Percentiles rank a stretch among this genome's conserved stretches.
phyloP scores from a whole-genome alignment of 495 filamentous ascomycete genomes.

The Cercophora newfieldiana region DNA sequence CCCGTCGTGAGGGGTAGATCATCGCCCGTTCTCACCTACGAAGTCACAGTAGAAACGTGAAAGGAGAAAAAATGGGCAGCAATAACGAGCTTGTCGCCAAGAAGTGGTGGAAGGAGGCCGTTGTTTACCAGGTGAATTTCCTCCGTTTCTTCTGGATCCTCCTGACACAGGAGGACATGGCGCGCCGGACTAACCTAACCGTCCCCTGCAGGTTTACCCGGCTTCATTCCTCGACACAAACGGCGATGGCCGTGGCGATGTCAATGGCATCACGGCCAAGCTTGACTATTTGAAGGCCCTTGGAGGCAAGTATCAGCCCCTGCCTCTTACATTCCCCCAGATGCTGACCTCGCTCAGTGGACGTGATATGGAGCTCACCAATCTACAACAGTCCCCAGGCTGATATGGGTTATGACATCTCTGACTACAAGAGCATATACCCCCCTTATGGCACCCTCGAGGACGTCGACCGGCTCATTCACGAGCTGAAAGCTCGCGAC shows the following conservation, averaged over 20 bases:
- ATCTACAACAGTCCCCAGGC: background rate
- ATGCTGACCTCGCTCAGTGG: too few relatives aligned
- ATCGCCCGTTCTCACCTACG: background rate
- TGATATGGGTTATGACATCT: constrained; percentile 4
- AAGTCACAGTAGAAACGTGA: background rate
- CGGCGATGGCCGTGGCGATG: constrained; percentile 14
- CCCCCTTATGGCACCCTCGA: constrained; percentile 62
- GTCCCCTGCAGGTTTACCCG: background rate
- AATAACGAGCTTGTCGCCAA: background rate
- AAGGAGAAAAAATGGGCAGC: constrained; percentile 1
- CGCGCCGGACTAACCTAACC: background rate
- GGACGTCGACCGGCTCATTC: constrained; percentile 64
- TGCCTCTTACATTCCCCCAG: background rate
- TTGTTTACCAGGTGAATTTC: constrained; percentile 4
- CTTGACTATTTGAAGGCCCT: constrained; percentile 13
- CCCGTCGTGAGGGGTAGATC: background rate
- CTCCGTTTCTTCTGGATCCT: background rate
- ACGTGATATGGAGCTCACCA: background rate
- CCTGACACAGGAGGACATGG: too few relatives aligned
- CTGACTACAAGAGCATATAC: constrained; percentile 64
- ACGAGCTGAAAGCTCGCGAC: constrained; percentile 53
- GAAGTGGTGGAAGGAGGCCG: constrained; percentile 14
- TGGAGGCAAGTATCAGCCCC: background rate
- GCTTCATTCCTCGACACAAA: constrained; percentile 13
- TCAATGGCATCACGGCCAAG: constrained; percentile 16